A percentile compares a stretch with the other conserved stretches of the same genome.
Conservation (phyloP, 495 filamentous ascomycete genomes). For the Articulospora tetracladia region DNA sequence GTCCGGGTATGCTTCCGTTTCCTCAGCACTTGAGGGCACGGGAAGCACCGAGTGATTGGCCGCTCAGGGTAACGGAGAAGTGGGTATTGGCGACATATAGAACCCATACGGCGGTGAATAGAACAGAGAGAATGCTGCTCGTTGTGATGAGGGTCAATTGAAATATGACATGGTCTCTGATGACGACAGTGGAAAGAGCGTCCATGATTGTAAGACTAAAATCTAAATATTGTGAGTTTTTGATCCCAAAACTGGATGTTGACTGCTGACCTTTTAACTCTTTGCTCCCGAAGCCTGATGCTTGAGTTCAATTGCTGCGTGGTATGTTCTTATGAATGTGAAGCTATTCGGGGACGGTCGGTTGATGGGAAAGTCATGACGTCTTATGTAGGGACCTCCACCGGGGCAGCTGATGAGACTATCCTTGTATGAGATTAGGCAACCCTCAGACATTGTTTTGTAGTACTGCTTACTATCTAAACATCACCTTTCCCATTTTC, state of each 20-base stretch:
- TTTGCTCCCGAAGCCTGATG: neutral
- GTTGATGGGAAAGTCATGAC: neutral
- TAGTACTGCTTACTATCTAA: too few relatives aligned
- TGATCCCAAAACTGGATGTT: neutral
- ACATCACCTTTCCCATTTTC: too few relatives aligned
- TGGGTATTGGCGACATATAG: conserved; percentile 8
- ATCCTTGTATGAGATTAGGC: neutral
- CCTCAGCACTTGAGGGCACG: neutral
- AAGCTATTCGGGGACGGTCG: neutral
- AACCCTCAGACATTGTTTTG: neutral
- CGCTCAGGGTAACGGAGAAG: neutral
- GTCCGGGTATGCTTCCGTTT: neutral
- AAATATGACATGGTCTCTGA: conserved; percentile 1
- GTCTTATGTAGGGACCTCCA: neutral
- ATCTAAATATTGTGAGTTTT: neutral
- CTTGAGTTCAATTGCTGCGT: neutral
- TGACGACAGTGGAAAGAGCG: neutral
- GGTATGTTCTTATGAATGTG: neutral
- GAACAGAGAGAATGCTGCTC: conserved; percentile 6
- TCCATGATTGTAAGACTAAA: neutral
- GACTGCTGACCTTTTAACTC: neutral
- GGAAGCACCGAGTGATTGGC: neutral
- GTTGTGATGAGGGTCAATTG: conserved; percentile 8
- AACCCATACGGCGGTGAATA: conserved; percentile 11
- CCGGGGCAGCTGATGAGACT: neutral